Evolutionary conservation across 108 stramenopile genomes (phyloP), one percentile per base, ranked within the genome.

Genomic region (Aurantiochytrium sp.): DNA sequence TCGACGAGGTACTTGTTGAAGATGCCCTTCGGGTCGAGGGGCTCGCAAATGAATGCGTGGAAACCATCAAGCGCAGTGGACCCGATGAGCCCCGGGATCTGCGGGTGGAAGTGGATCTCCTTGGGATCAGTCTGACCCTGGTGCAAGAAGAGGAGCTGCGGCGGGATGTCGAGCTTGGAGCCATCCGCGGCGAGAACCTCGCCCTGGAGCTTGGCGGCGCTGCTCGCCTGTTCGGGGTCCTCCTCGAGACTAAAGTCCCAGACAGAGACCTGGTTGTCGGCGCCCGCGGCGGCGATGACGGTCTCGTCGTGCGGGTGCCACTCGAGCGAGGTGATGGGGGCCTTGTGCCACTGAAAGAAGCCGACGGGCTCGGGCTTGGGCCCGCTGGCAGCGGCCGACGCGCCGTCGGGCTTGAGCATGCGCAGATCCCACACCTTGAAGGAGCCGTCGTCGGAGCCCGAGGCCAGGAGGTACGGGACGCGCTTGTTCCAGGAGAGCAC

Each of bases 281-380:
- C 96, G 68, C 96, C 96, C 39, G 92, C 92, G 2, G 93, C 96
- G 4, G 92, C 95, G 59, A 98, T 90, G 95, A 97, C 95, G 55
- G 93, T 94, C 89, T 98, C 98, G 89, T 99, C 98, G 8, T 96
- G 97, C 8, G 98, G 97, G 89, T 97, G 95, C 98, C 98, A 99
- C 92, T 97, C 95, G 52, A 98, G 93, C 31, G 94, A 94, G 2
- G 97, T 97, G 68, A 99, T 96, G 68, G 98, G 97, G 24, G 92
- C 88, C 55, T 92, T 91, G 88, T 98, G 97, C 55, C 93, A 96
- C 32, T 95, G 92, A 86, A 97, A 98, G 54, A 95, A 92, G 4
- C 97, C 98, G 45, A 98, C 89, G 17, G 92, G 91, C 48, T 92
- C 90, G 27, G 95, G 95, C 54, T 91, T 87, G 59, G 59, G 10